phyloP scores from a whole-genome alignment of 2,329 filamentous ascomycete species.

The Coniochaeta sp. region DNA sequence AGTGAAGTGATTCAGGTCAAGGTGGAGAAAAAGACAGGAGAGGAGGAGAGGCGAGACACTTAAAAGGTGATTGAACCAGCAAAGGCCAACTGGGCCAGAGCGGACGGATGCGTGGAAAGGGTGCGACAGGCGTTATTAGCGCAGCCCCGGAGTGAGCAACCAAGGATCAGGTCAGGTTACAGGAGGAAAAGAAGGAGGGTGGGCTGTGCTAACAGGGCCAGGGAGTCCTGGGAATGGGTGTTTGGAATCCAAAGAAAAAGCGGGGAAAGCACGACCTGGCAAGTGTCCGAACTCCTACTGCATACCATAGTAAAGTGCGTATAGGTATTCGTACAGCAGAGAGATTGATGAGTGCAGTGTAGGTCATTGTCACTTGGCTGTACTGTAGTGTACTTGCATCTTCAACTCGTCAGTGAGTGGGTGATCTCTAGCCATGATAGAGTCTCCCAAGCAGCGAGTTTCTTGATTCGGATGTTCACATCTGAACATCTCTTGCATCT shows the following conservation, averaged over 20 bases:
- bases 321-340: not conserved
- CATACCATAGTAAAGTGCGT: too few species aligned
- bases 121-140: not conserved
- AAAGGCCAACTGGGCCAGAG: not conserved
- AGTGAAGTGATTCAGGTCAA: conserved; percentile 4
- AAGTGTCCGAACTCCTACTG: too few species aligned
- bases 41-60: not conserved
- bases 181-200: not conserved
- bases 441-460: not conserved
- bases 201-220: not conserved
- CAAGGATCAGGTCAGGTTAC: conserved; percentile 1
- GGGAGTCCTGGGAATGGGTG: not conserved
- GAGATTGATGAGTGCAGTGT: not conserved
- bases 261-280: not conserved
- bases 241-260: not conserved
- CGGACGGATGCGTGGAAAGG: not conserved
- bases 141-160: not conserved
- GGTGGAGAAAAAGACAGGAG: conserved; percentile 6
- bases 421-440: not conserved
- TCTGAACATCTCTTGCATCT: not conserved
- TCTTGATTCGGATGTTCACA: not conserved
- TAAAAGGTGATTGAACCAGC: not conserved
- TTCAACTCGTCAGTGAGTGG: not conserved
- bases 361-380: not conserved
- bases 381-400: too few species aligned